Evolutionary conservation across 192 early-diverging fungal species (phyloP).

Genomic region (Spinellus fusiger): DNA sequence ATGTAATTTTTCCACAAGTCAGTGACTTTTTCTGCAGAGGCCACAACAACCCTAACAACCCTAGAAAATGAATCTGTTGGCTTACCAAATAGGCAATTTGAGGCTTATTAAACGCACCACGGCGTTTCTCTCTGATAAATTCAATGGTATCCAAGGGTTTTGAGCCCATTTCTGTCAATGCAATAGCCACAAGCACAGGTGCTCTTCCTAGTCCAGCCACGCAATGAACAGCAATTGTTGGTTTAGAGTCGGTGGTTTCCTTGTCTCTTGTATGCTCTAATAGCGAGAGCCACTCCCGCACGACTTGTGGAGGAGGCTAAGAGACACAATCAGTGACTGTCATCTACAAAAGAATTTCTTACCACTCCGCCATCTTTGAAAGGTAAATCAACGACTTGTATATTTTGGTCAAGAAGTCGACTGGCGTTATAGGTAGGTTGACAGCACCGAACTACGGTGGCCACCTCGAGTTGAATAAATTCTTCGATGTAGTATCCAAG

Average conservation of each 20-base stretch:
- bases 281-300: constrained; percentile 56
- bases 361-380: constrained; percentile 87
- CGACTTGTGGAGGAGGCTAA: constrained; percentile 38
- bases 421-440: constrained; percentile 77
- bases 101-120: constrained; percentile 71
- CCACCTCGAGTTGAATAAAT: constrained; percentile 65
- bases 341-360: constrained; percentile 11
- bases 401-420: constrained; percentile 49
- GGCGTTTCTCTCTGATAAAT: constrained; percentile 63
- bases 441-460: constrained; percentile 86
- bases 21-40: no score
- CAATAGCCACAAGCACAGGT: constrained; percentile 81
- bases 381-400: constrained; percentile 77
- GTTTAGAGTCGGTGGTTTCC: constrained; percentile 4
- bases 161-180: constrained; percentile 75
- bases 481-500: constrained; percentile 68
- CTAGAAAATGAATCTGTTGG: background rate
- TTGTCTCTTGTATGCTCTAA: constrained; percentile 37
- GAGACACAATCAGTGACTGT: background rate
- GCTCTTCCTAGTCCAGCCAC: constrained; percentile 94
- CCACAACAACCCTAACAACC: no score
- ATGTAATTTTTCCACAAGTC: no score
- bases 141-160: constrained; percentile 69
- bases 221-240: constrained; percentile 87
- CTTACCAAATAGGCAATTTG: constrained; percentile 17